phyloP scores from a whole-genome alignment of 331 rosid species.

The Prunus yedoensis region DNA sequence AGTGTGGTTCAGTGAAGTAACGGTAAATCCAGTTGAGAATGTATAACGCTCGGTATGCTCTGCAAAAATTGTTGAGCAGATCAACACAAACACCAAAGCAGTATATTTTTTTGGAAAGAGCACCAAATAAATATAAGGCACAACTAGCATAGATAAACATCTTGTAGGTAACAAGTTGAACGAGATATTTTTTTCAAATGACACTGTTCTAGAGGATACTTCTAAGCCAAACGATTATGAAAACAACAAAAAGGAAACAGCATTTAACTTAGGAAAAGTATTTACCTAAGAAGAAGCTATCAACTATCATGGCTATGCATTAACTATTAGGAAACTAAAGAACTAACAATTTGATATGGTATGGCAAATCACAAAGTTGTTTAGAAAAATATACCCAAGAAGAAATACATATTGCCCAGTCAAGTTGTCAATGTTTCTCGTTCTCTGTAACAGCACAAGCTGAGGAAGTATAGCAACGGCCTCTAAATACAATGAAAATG shows the following conservation, averaged over 20 bases:
- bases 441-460: conserved; percentile 38
- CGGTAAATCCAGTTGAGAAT: conserved; percentile 40
- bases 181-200: not conserved
- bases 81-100: not conserved
- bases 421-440: conserved; percentile 36
- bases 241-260: not conserved
- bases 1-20: conserved; percentile 36
- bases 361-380: not conserved
- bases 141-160: not conserved
- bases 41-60: conserved; percentile 32
- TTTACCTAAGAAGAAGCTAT: not conserved
- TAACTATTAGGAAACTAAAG: not conserved
- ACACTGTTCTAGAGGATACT: not conserved
- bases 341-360: not conserved
- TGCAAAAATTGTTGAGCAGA: conserved; percentile 15
- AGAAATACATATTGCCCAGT: conserved; percentile 37
- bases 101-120: no score
- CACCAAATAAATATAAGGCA: not conserved
- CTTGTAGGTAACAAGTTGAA: not conserved
- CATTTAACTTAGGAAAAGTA: not conserved
- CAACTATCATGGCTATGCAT: not conserved
- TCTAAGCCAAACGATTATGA: not conserved
- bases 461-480: conserved; percentile 43
- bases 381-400: conserved; percentile 25
- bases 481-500: conserved; percentile 31